Evolutionary conservation across 805 yeast species (phyloP), one percentile per base, ranked within the genome.

Genomic region (Barnettozyma pratensis): DNA sequence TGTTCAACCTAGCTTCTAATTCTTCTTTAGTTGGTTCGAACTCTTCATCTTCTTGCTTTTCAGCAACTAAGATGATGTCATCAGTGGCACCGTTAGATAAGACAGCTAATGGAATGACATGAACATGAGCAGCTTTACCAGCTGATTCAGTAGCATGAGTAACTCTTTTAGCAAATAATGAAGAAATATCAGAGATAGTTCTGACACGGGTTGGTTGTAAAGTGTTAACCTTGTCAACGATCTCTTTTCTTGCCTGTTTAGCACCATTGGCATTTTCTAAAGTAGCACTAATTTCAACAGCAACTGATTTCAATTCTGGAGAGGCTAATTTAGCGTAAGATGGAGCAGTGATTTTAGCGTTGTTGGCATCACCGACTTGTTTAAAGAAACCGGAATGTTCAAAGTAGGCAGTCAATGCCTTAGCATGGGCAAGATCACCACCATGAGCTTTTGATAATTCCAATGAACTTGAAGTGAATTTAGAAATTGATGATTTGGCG

Each of bases 381-480:
- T 67, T 58, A 54, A 85, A 75, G 36, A 70, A 63, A 32, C 78
- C 76, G 49, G 79, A 70, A 52, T 76, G 72, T 47, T 69, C 64
- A 55, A 94, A 83, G 64, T 74, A 87, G 10, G 84, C 74, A 39
- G 89, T 84, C 49, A 94, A 73, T 38, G 81, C 76, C 52, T 80
- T 79, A 8, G 96, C 97, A 60, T 94, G 98, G 14, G 71, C 64
- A 46, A 79, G 62, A 61, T 87, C 80, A 54, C 86, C 87, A 60
- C 89, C 87, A 65, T 94, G 97, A 31, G 98, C 96, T 66, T 79
- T 84, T 9, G 95, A 81, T 65, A 94, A 83, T 59, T 90, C 96
- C 61, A 94, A 74, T 35, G 80, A 69, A 54, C 83, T 89, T 38
- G 83, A 79, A 48, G 75, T 71, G 62, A 75, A 80, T 47, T 78